phyloP scores from a whole-genome alignment of 345 rosid genomes.

The Gossypium anomalum region DNA sequence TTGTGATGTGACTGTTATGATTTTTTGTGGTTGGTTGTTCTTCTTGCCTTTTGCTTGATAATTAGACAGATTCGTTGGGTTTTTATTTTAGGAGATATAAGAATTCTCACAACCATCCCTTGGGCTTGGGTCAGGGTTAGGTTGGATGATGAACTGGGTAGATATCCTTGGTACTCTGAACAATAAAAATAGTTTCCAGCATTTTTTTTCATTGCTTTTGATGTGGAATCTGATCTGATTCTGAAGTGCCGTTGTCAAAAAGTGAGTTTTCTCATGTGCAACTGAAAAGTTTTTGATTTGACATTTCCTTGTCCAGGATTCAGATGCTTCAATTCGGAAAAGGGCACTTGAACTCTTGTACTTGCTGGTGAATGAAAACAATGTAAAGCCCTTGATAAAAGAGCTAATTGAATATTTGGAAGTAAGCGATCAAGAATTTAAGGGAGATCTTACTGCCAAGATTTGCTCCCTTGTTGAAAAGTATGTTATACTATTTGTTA shows the following conservation, averaged over 20 bases:
- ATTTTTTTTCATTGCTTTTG: neutral
- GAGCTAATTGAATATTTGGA: slow-evolving; percentile 94
- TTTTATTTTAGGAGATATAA: neutral
- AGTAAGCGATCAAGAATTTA: slow-evolving; percentile 95
- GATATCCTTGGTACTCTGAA: neutral
- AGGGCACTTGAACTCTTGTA: slow-evolving; percentile 91
- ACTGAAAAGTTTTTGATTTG: slow-evolving; percentile 21
- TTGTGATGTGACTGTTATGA: neutral
- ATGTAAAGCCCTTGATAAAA: slow-evolving; percentile 82
- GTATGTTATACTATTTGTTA: slow-evolving; percentile 46
- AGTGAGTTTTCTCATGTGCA: neutral
- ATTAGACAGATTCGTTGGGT: neutral
- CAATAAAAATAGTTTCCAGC: neutral
- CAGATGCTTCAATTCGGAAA: slow-evolving; percentile 96
- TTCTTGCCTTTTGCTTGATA: neutral
- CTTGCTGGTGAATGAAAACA: slow-evolving; percentile 79
- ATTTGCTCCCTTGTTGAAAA: slow-evolving; percentile 93
- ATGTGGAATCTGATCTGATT: neutral
- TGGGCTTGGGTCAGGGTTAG: neutral
- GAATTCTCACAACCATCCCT: neutral
- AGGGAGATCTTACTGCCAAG: slow-evolving; percentile 95
- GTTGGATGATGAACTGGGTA: slow-evolving; percentile 3
- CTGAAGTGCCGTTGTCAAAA: slow-evolving; percentile 9
- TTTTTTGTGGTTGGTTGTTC: neutral
- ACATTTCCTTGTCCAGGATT: slow-evolving; percentile 58